Base-by-base conservation (phyloP, 1,284 basidiomycete genomes). In the Apiotrichum siamense region DNA sequence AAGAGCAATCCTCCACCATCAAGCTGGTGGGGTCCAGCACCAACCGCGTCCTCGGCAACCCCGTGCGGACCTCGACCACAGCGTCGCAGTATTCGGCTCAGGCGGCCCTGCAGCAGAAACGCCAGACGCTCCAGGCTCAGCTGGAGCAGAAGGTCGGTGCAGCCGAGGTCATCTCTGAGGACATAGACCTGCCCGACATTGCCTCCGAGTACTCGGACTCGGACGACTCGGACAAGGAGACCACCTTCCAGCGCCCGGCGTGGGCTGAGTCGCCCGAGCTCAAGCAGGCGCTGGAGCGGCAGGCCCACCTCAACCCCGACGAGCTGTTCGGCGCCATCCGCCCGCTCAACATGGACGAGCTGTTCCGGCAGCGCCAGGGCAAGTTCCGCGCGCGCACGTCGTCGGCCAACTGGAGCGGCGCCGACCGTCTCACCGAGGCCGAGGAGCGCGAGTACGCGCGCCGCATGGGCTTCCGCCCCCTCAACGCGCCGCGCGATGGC, bases 151-250 rank as follows among this genome's bases (percentile, higher is more conserved):
- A 77, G 57, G 73, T 68, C 10, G n/a, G n/a, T n/a, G n/a, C n/a
- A n/a, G 49, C 54, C 21, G 64, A 69, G 49, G 66, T 61, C 57
- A 78, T 69, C 69, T 68, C 62, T 57, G 78, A 70, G 69, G 84
- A 80, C 58, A 92, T 70, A 26, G 68, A 91, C 60, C 77, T 97
- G 31, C 91, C 92, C 0, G 92, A 96, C 50, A 90, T 94, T 64
- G 86, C 89, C 59, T 91, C 87, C 72, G 92, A 96, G 74, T 96
- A 96, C 72, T 94, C 90, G 3, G 87, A 96, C 72, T 93, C 90
- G 4, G 92, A 91, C 44, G 88, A 94, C 63, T 88, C 91, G 66
- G 83, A 83, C 27, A 84, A 83, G 62, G 81, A 86, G 35, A 52
- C 50, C 39, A 65, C 64, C 40, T 72, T 72, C 51, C 56, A 56